Base-by-base conservation (phyloP, 108 stramenopile genomes). In the Mayamaea pseudoterrestris region DNA sequence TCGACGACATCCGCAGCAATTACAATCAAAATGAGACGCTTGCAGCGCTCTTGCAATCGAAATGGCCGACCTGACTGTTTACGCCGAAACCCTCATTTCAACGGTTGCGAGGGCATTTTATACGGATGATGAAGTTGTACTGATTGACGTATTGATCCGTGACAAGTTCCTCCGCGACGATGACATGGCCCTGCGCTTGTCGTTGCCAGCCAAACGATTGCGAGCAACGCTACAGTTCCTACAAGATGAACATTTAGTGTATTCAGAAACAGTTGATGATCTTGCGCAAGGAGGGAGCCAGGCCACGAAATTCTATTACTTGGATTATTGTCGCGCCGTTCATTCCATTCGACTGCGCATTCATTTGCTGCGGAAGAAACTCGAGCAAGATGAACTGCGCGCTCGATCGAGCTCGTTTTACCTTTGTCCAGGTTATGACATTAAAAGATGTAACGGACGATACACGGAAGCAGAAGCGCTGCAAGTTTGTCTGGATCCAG, bases 81-180 rank as follows among this genome's bases (percentile, higher is more conserved):
- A 56, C 36, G 90, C 86, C 35, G 91, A 93, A 65, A 66, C 71
- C 13, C 66, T 93, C 45, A 88, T 93, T 30, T 43, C 73, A 29
- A 80, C 86, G 7, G 80, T 88, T 2, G 80, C 91, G 1, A 64
- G 91, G 8, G 91, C 91, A 11, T 93, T 93, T 62, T 93, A 93
- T 64, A 78, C 82, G 20, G 91, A 93, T 51, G 81, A 83, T 2
- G 78, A 65, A 12, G 69, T 88, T 35, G 80, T 70, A 41, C 72
- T 93, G 46, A 73, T 93, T 53, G 91, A 93, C 62, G 83, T 88
- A 0, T 25, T 93, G 26, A 63, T 93, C 20, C 76, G 86, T 6
- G 91, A 93, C 71, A 88, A 93, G 57, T 93, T 63, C 48, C 57
- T 93, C 8, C 73, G 91, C 12, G 91, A 93, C 65, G 91, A 93